phyloP scores from a whole-genome alignment of 73 alveolate genomes.

The Vitrella brassicaformis region DNA sequence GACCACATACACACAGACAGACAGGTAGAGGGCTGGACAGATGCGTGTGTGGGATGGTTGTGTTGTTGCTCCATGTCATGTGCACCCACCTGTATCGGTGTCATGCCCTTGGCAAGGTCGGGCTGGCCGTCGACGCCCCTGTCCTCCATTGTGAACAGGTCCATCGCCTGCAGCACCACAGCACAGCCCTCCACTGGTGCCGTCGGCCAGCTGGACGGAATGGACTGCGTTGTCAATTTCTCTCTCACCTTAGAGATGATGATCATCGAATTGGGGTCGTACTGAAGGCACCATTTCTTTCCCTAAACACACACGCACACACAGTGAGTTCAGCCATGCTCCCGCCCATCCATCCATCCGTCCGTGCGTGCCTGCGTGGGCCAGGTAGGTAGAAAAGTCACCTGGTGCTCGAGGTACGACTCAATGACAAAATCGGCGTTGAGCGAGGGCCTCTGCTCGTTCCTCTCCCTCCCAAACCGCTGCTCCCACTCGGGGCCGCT shows the following conservation, averaged over 20 bases:
- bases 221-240: too few species aligned
- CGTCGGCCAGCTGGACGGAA: too few species aligned
- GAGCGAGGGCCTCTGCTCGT: background rate
- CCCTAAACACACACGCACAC: background rate
- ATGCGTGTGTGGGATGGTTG: too few species aligned
- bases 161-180: conserved; percentile 15
- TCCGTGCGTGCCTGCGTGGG: background rate
- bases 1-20: too few species aligned
- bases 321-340: background rate
- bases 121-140: conserved; percentile 1
- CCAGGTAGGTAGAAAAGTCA: background rate
- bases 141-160: conserved; percentile 15
- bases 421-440: conserved; percentile 10
- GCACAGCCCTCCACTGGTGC: background rate
- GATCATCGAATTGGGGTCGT: conserved; percentile 32
- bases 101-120: background rate
- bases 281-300: conserved; percentile 26
- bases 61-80: too few species aligned
- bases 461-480: background rate
- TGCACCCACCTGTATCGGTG: background rate
- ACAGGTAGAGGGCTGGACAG: too few species aligned
- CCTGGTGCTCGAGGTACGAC: conserved; percentile 28
- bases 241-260: conserved; percentile 22
- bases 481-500: background rate
- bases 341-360: background rate